Evolutionary conservation across 1,284 basidiomycete species (phyloP).

Genomic region (Ganoderma boninense): DNA sequence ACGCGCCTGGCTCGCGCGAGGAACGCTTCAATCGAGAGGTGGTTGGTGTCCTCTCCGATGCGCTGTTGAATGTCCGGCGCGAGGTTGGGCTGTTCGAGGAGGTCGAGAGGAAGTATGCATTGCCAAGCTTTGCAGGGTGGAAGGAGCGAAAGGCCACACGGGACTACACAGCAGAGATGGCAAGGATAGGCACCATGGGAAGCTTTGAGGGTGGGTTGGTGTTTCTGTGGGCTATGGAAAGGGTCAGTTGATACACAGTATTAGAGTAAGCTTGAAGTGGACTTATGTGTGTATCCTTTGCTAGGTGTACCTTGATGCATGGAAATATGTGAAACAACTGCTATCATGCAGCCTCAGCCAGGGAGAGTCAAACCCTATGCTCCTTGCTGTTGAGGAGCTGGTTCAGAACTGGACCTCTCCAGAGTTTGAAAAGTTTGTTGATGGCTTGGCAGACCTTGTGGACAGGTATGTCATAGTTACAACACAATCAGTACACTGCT

Average conservation of each 20-base stretch:
- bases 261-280: neutral
- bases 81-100: constrained; percentile 72
- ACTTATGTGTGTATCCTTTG: constrained; percentile 39
- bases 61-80: constrained; percentile 62
- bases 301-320: constrained; percentile 69
- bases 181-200: constrained; percentile 53
- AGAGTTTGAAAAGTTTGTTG: constrained; percentile 70
- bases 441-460: constrained; percentile 60
- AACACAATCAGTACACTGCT: neutral
- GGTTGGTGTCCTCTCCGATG: constrained; percentile 56
- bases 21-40: constrained; percentile 53
- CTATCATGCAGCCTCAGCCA: constrained; percentile 14
- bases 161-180: constrained; percentile 78
- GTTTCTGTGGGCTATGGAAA: constrained; percentile 83
- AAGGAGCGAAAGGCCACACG: constrained; percentile 65
- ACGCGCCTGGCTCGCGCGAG: constrained; percentile 43
- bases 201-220: constrained; percentile 70
- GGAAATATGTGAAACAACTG: constrained; percentile 59
- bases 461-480: constrained; percentile 45
- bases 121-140: constrained; percentile 57
- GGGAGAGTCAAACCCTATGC: constrained; percentile 29
- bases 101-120: constrained; percentile 52
- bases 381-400: constrained; percentile 56
- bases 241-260: constrained; percentile 47
- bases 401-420: constrained; percentile 73